phyloP scores from a whole-genome alignment of 2,329 filamentous ascomycete species.

The Paracamarosporium sp. region DNA sequence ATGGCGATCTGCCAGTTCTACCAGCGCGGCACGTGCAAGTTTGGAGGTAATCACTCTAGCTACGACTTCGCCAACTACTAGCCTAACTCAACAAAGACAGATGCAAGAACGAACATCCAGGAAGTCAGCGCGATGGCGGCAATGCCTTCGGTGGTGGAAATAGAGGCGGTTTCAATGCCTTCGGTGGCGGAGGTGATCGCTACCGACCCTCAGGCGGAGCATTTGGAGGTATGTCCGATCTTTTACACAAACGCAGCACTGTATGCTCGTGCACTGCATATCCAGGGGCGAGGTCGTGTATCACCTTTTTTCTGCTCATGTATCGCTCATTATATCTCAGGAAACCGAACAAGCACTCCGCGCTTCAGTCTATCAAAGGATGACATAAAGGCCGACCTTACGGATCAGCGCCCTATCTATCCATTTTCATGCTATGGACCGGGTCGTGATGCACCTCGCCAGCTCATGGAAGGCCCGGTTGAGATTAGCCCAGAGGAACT shows the following conservation, averaged over 20 bases:
- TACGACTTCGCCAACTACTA: background rate
- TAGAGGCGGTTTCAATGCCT: conserved; percentile 3
- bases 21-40: conserved; percentile 69
- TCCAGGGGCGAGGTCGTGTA: background rate
- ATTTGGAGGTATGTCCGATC: conserved; percentile 48
- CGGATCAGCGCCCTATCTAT: conserved; percentile 78
- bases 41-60: conserved; percentile 59
- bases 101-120: conserved; percentile 67
- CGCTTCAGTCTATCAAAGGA: conserved; percentile 36
- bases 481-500: conserved; percentile 93
- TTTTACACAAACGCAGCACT: background rate
- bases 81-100: conserved; percentile 52
- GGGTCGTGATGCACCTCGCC: conserved; percentile 75
- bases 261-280: background rate
- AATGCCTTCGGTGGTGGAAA: conserved; percentile 50
- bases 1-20: conserved; percentile 69
- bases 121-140: conserved; percentile 41
- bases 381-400: conserved; percentile 63
- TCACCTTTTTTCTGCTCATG: background rate
- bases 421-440: conserved; percentile 87
- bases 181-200: conserved; percentile 28
- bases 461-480: conserved; percentile 82
- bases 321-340: conserved; percentile 11
- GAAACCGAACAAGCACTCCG: conserved; percentile 22
- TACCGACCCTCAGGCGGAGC: conserved; percentile 43